Percentiles rank a stretch among this genome's conserved stretches.
These are phyloP conservation scores for Pseudotulostoma volvatum DNA, from an alignment of 495 filamentous ascomycete genomes.

Conservation along the genomic window DNA sequence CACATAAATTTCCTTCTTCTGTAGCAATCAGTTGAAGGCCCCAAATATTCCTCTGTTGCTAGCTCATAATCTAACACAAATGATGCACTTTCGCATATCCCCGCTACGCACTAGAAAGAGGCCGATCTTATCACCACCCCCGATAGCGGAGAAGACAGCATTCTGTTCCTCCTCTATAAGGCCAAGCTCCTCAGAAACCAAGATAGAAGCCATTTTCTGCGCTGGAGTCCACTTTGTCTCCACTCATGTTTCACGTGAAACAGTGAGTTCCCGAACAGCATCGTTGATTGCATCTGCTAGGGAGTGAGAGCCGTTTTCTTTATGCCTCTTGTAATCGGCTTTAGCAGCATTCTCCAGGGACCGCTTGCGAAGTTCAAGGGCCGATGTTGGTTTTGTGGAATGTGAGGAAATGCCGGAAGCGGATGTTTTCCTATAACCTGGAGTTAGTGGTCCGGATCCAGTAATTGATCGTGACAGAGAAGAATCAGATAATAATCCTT, in stretches of 20 bases:
- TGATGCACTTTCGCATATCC: neutral
- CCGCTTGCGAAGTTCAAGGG: neutral
- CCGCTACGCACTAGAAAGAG: neutral
- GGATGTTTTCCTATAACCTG: neutral
- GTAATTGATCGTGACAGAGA: too few species aligned
- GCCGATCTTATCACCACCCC: neutral
- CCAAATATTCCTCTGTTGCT: too few species aligned
- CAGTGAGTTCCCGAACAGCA: neutral
- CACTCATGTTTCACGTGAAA: neutral
- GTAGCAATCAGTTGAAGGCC: too few species aligned
- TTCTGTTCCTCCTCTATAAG: neutral
- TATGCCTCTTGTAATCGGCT: neutral
- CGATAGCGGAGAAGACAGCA: neutral
- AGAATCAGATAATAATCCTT: neutral
- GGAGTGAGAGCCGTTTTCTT: neutral
- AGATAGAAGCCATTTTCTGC: neutral
- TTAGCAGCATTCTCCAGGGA: neutral
- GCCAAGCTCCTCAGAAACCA: neutral
- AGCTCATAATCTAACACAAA: too few species aligned
- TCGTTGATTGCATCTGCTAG: neutral
- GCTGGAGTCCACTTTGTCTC: neutral
- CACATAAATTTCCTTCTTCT: too few species aligned
- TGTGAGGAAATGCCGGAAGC: neutral
- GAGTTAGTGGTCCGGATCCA: too few species aligned
- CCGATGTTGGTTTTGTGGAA: neutral